Conservation (phyloP, 2,329 filamentous ascomycete genomes). For the Arthroderma uncinatum region DNA sequence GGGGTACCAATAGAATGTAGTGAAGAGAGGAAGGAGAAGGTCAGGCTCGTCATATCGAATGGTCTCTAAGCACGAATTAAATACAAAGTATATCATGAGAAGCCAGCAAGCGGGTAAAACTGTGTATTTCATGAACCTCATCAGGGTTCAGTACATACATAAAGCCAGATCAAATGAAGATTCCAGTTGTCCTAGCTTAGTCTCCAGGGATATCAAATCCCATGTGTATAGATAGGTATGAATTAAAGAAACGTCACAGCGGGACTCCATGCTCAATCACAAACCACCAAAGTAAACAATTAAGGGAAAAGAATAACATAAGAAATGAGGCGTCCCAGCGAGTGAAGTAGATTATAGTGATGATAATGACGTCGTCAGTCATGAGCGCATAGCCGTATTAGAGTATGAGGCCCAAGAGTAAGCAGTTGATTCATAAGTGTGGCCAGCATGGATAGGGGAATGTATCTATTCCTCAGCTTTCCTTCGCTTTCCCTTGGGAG, state of each 20-base stretch:
- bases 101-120: background rate
- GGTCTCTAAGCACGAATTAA: background rate
- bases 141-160: background rate
- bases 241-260: background rate
- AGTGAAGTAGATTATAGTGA: background rate
- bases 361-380: background rate
- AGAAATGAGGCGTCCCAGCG: background rate
- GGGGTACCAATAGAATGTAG: background rate
- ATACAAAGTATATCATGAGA: background rate
- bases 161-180: background rate
- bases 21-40: background rate
- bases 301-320: background rate
- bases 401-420: background rate
- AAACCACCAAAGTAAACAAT: background rate
- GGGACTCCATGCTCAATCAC: conserved; percentile 2
- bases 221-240: background rate
- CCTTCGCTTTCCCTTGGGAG: conserved; percentile 85
- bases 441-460: background rate
- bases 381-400: background rate
- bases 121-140: background rate
- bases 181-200: background rate
- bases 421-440: background rate
- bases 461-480: conserved; percentile 42
- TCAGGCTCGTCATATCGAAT: background rate
- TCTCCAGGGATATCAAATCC: background rate